phyloP scores from a whole-genome alignment of 148 eudicot genomes.

The Chenopodium album region DNA sequence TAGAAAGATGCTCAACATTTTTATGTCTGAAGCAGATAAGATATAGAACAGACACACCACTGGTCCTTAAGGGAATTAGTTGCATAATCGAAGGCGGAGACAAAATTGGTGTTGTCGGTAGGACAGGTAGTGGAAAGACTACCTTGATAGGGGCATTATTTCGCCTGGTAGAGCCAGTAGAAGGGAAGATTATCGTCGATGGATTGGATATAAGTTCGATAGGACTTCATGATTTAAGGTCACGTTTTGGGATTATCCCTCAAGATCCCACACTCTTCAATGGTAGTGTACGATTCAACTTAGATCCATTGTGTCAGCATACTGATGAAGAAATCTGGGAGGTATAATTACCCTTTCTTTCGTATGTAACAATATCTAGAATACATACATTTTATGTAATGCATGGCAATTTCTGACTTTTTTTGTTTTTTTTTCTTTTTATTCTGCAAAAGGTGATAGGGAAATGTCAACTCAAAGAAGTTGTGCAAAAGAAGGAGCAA shows the following conservation, averaged over 20 bases:
- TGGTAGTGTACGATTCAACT: slow-evolving; percentile 77
- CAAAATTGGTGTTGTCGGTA: slow-evolving; percentile 46
- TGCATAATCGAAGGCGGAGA: slow-evolving; percentile 79
- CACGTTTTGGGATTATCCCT: slow-evolving; percentile 74
- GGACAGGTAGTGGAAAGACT: slow-evolving; percentile 89
- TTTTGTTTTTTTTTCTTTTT: background rate
- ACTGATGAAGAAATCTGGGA: slow-evolving; percentile 77
- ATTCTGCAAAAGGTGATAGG: slow-evolving; percentile 45
- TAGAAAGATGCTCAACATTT: background rate
- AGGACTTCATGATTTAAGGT: slow-evolving; percentile 85
- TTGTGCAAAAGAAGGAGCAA: slow-evolving; percentile 54
- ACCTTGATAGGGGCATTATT: slow-evolving; percentile 84
- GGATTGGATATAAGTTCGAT: slow-evolving; percentile 68
- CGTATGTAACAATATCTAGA: too few relatives aligned
- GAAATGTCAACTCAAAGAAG: slow-evolving; percentile 78
- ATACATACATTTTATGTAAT: background rate
- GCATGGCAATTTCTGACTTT: background rate
- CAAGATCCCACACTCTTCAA: slow-evolving; percentile 90
- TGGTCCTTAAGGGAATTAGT: slow-evolving; percentile 66
- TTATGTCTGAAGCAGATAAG: slow-evolving; percentile 44
- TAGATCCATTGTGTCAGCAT: slow-evolving; percentile 68
- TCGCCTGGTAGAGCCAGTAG: slow-evolving; percentile 73
- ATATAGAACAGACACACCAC: slow-evolving; percentile 61
- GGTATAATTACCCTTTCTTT: slow-evolving; percentile 32
- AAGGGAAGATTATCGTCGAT: slow-evolving; percentile 73